Conservation (phyloP, 2,329 filamentous ascomycete genomes). For the Achaetomium macrosporum region DNA sequence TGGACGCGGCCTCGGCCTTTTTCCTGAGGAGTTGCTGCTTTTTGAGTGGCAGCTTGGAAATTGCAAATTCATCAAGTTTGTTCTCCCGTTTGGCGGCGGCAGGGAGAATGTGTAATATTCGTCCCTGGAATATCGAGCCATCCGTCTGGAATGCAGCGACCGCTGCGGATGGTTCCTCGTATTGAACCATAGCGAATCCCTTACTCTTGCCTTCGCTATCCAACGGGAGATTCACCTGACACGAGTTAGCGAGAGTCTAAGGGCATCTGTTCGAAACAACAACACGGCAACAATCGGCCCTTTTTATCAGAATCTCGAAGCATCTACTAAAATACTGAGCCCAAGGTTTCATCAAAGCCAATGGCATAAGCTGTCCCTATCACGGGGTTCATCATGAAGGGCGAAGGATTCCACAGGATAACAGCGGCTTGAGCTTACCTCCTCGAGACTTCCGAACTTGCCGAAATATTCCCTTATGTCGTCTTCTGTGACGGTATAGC, state of each 20-base stretch:
- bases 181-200: slow-evolving; percentile 86
- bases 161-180: slow-evolving; percentile 64
- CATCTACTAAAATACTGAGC: slow-evolving; percentile 99
- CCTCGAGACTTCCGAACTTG: slow-evolving; percentile 69
- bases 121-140: slow-evolving; percentile 83
- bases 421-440: slow-evolving; percentile 59
- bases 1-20: slow-evolving; percentile 71
- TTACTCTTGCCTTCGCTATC: slow-evolving; percentile 70
- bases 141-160: slow-evolving; percentile 77
- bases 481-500: slow-evolving; percentile 71
- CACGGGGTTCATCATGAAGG: slow-evolving; percentile 82
- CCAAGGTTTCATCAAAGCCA: slow-evolving; percentile 81
- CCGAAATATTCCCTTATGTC: slow-evolving; percentile 69
- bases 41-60: slow-evolving; percentile 89
- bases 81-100: slow-evolving; percentile 75
- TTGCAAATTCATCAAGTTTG: slow-evolving; percentile 77
- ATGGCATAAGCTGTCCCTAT: slow-evolving; percentile 99
- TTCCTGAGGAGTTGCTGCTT: slow-evolving; percentile 88
- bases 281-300: slow-evolving; percentile 23
- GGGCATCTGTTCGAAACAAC: slow-evolving; percentile 14
- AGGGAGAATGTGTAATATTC: slow-evolving; percentile 83
- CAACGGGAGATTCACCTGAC: slow-evolving; percentile 78
- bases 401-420: slow-evolving; percentile 13
- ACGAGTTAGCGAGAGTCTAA: slow-evolving; percentile 36
- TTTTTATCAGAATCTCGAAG: slow-evolving; percentile 72